Base-by-base conservation (phyloP, 768 basidiomycete genomes). In the Lactarius deliciosus region DNA sequence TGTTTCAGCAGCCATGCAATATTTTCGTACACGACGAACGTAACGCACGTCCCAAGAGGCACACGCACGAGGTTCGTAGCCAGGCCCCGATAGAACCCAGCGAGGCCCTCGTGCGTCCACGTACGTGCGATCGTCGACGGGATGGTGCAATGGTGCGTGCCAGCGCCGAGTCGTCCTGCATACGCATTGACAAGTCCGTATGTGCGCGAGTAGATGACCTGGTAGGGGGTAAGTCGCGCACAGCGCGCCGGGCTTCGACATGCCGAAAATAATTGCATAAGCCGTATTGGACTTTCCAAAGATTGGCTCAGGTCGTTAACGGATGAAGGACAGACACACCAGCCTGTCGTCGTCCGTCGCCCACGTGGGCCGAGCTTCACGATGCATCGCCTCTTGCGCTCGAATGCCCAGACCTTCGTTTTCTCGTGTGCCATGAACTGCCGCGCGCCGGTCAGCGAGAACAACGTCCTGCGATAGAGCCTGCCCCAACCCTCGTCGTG, bases 401-500 rank as follows among this genome's bases (percentile, higher is more conserved):
- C 89, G 72, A 93, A 91, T 7, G 92, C 88, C 86, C 92, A 91
- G 30, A 82, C 79, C 75, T 98, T 98, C 88, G 98, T 88, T 76
- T 96, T 88, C 74, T 99, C 97, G 74, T 98, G 98, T 1, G 87
- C 86, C 79, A 96, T 92, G 76, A 99, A 99, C 75, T 98, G 97
- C 47, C 97, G 81, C 0, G 95, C 95, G 16, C 97, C 97, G 41
- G 98, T 83, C 28, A 98, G 82, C 3, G 92, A 95, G 34, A 99
- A 82, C 0, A 86, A 79, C 6, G 95, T 96, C 1, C 97, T 97
- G 63, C 88, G 88, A 75, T 92, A 96, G 6, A 96, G 81, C 5
- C 96, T 96, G 11, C 78, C 72, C 8, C 88, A 69, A 1, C 96
- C 97, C 73, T 98, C 96, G 1, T 82, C 78, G 7, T 79, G 79